A percentile compares a stretch with the other conserved stretches of the same genome.
phyloP scores from a whole-genome alignment of 192 early-diverging fungal genomes.

The Phycomyces blakesleeanus region DNA sequence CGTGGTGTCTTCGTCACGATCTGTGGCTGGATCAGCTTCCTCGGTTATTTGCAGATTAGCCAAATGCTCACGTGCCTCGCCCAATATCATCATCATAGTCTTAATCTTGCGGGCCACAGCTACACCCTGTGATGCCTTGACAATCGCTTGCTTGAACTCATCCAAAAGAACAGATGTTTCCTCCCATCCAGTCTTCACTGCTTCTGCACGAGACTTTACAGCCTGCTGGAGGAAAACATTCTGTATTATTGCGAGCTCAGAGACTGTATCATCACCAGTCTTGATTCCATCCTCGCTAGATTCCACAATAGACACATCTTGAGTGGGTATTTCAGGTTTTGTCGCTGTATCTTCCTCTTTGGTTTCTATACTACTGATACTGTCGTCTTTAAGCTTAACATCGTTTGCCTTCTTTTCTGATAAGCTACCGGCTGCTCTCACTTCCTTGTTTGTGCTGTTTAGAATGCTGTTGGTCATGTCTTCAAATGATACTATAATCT shows the following conservation, averaged over 20 bases:
- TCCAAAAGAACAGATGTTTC: constrained; percentile 24
- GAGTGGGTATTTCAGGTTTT: too few relatives aligned
- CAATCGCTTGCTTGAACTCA: constrained; percentile 9
- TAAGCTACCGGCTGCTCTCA: not conserved
- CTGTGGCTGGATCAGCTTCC: not conserved
- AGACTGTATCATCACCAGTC: too few relatives aligned
- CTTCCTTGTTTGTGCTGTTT: not conserved
- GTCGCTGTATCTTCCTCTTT: not conserved
- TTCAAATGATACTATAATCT: constrained; percentile 8
- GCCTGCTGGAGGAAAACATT: not conserved
- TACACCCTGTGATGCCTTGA: not conserved
- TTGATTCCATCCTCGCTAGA: too few relatives aligned
- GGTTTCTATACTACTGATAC: not conserved
- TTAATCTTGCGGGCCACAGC: constrained; percentile 24
- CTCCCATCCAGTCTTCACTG: constrained; percentile 21
- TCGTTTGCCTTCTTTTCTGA: not conserved
- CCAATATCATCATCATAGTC: constrained; percentile 14
- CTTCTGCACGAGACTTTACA: not conserved
- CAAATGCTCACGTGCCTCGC: constrained; percentile 14
- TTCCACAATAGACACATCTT: too few relatives aligned
- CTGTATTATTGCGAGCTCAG: not conserved
- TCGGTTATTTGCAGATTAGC: not conserved
- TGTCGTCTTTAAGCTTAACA: too few relatives aligned
- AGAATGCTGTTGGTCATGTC: constrained; percentile 1
- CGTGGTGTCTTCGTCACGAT: not conserved